These are phyloP conservation scores for Zygosaccharomyces pseudobailii DNA, from an alignment of 1,139 yeast genomes.

Conservation along the genomic window DNA sequence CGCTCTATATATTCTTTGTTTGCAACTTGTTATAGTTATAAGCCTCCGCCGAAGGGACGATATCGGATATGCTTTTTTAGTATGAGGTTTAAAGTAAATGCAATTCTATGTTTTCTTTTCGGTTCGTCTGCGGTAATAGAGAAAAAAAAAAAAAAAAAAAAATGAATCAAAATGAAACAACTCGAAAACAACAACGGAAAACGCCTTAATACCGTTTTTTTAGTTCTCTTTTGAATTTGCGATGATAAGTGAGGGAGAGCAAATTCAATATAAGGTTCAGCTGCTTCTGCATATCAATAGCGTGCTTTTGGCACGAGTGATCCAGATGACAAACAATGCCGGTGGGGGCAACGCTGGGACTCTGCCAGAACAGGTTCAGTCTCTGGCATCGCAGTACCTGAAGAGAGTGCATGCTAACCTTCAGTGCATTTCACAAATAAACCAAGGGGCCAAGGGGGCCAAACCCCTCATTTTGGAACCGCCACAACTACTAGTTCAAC, in stretches of 20 bases:
- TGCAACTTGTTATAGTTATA: not conserved
- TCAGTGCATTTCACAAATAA: slow-evolving; percentile 34
- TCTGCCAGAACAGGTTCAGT: slow-evolving; percentile 19
- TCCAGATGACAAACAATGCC: slow-evolving; percentile 23
- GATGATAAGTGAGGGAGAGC: slow-evolving; percentile 17
- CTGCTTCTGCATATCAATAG: slow-evolving; percentile 34
- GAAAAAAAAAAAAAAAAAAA: not conserved
- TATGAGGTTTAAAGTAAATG: not conserved
- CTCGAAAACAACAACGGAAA: not conserved
- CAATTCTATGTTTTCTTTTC: not conserved
- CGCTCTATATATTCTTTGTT: not conserved
- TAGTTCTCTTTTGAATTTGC: not conserved
- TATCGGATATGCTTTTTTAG: not conserved
- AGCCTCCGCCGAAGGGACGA: not conserved
- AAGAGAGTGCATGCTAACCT: slow-evolving; percentile 34
- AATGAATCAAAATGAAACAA: not conserved
- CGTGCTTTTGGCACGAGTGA: slow-evolving; percentile 27
- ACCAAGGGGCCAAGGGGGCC: slow-evolving; percentile 28
- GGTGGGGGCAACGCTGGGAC: slow-evolving; percentile 12
- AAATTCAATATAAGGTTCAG: slow-evolving; percentile 32
- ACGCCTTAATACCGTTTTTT: not conserved
- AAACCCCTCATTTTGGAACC: slow-evolving; percentile 31
- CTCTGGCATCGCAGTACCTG: slow-evolving; percentile 26
- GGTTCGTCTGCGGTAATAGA: not conserved
- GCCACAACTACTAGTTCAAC: slow-evolving; percentile 25